A percentile compares a stretch with the other conserved stretches of the same genome.
Evolutionary conservation across 2,329 filamentous ascomycete species (phyloP).

Genomic region (Pseudogymnoascus sp.): DNA sequence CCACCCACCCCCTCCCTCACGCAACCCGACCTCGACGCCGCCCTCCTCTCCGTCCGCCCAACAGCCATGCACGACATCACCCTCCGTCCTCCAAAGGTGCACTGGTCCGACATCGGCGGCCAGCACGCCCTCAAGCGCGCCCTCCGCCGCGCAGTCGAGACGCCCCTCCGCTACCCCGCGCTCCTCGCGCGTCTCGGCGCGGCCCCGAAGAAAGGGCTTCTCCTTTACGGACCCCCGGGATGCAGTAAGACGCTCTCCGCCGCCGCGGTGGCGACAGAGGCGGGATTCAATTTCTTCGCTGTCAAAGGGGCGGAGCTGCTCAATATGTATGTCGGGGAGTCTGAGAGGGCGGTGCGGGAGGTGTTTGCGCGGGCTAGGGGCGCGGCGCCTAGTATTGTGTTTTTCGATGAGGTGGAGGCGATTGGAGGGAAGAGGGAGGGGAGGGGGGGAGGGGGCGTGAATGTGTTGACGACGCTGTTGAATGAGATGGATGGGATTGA

Average conservation of each 20-base stretch:
- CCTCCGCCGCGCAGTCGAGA: conserved; percentile 37
- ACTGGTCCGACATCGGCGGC: conserved; percentile 83
- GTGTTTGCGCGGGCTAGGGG: conserved; percentile 78
- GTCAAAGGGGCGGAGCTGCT: conserved; percentile 90
- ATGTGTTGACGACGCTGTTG: conserved; percentile 80
- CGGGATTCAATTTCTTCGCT: conserved; percentile 85
- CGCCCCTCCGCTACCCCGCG: conserved; percentile 36
- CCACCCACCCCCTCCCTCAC: conserved; percentile 14
- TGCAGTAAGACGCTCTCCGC: conserved; percentile 92
- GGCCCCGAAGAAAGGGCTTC: conserved; percentile 67
- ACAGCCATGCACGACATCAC: conserved; percentile 86
- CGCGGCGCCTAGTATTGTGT: conserved; percentile 87
- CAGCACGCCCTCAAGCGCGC: conserved; percentile 65
- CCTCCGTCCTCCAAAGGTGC: conserved; percentile 75
- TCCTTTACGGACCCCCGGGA: conserved; percentile 86
- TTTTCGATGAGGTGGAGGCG: conserved; percentile 93
- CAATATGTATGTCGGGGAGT: conserved; percentile 96
- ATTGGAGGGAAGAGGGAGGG: conserved; percentile 47
- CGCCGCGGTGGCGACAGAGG: conserved; percentile 84
- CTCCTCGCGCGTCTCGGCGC: conserved; percentile 41
- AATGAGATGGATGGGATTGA: conserved; percentile 97
- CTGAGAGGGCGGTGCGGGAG: conserved; percentile 75
- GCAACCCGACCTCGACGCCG: conserved; percentile 51
- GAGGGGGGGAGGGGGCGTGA: conserved; percentile 52
- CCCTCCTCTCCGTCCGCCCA: conserved; percentile 62